Percentiles rank a stretch among this genome's conserved stretches.
Conservation (phyloP, 163 green algal genomes). For the Scenedesmus sp. region DNA sequence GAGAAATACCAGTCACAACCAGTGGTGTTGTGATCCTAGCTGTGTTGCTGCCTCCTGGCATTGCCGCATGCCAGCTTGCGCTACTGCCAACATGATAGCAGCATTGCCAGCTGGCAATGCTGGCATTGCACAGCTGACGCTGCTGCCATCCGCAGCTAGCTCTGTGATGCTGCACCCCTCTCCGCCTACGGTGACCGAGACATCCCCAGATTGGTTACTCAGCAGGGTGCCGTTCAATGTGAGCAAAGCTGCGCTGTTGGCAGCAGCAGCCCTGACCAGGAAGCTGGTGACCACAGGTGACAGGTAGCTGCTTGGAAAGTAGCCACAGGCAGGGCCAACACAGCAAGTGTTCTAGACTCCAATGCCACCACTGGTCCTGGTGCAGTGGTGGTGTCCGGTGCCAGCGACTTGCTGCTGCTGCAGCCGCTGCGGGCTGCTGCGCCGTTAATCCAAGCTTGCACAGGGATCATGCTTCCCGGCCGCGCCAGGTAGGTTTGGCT, state of each 20-base stretch:
- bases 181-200: neutral
- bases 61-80: neutral
- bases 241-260: neutral
- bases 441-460: neutral
- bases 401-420: neutral
- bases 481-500: neutral
- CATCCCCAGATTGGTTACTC: neutral
- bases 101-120: neutral
- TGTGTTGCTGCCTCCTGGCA: neutral
- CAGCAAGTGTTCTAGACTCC: neutral
- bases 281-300: neutral
- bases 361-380: neutral
- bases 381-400: neutral
- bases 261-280: neutral
- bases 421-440: neutral
- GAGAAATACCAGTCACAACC: neutral
- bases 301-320: slow-evolving; percentile 26
- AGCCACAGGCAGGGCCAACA: neutral
- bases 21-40: neutral
- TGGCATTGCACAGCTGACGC: neutral
- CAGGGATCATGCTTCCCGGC: neutral
- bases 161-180: neutral
- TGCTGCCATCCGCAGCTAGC: neutral
- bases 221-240: neutral
- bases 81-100: neutral